phyloP scores from a whole-genome alignment of 495 filamentous ascomycete genomes.

The Gamarada debralockiae region DNA sequence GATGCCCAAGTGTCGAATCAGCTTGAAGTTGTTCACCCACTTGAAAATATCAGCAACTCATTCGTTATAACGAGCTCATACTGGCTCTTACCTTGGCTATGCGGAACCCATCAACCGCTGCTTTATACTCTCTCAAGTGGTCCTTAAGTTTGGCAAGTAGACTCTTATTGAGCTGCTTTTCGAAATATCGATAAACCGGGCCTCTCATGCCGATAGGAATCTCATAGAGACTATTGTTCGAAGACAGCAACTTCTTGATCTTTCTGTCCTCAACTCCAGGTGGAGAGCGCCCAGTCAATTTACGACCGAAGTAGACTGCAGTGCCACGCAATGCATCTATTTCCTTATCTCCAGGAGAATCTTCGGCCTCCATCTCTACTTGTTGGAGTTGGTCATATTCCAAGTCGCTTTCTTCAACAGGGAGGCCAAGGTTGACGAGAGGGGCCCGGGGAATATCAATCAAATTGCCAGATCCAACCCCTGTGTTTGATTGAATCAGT shows the following conservation, averaged over 20 bases:
- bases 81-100: conserved; percentile 56
- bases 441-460: conserved; percentile 32
- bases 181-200: conserved; percentile 54
- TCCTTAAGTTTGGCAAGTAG: conserved; percentile 40
- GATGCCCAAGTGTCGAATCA: conserved; percentile 17
- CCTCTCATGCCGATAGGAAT: conserved; percentile 47
- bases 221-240: conserved; percentile 50
- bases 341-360: conserved; percentile 51
- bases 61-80: conserved; percentile 42
- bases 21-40: conserved; percentile 9
- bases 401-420: conserved; percentile 59
- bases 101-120: conserved; percentile 34
- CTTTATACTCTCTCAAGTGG: conserved; percentile 38
- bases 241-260: conserved; percentile 28
- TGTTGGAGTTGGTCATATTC: conserved; percentile 64
- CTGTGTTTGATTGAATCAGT: conserved; percentile 39
- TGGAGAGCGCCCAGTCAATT: conserved; percentile 36
- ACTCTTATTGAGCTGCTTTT: conserved; percentile 37
- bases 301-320: conserved; percentile 41
- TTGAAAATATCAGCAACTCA: conserved; percentile 21
- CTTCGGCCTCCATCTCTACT: conserved; percentile 54
- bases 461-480: conserved; percentile 58
- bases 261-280: conserved; percentile 21
- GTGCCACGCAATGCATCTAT: conserved; percentile 40
- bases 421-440: conserved; percentile 43